Conservation (phyloP, 2,329 filamentous ascomycete genomes). For the Didymella segeticola region DNA sequence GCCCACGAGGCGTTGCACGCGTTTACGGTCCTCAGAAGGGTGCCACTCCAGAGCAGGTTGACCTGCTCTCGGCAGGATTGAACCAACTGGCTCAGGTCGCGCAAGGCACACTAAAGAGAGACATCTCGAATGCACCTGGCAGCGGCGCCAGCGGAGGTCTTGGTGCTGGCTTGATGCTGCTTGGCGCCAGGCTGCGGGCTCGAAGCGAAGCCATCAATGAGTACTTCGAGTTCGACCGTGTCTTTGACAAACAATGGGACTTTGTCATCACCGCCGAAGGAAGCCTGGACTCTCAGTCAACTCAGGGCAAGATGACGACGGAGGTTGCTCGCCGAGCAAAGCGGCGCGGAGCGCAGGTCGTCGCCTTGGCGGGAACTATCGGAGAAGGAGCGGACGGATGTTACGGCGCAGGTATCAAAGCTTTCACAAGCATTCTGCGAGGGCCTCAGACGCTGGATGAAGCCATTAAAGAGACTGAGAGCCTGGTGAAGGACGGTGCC, state of each 20-base stretch:
- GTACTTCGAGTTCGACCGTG: conserved; percentile 56
- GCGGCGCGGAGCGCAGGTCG: conserved; percentile 55
- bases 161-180: conserved; percentile 58
- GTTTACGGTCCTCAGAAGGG: conserved; percentile 63
- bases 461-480: conserved; percentile 45
- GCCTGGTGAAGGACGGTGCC: conserved; percentile 45
- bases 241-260: conserved; percentile 56
- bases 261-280: conserved; percentile 62
- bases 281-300: conserved; percentile 60
- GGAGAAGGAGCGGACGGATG: conserved; percentile 38
- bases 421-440: conserved; percentile 47
- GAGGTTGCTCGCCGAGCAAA: conserved; percentile 60
- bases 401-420: conserved; percentile 42
- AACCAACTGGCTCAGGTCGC: conserved; percentile 52
- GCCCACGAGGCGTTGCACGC: conserved; percentile 56
- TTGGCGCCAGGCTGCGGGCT: conserved; percentile 56
- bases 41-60: conserved; percentile 53
- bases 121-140: conserved; percentile 52
- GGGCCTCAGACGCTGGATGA: conserved; percentile 44
- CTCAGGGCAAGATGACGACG: conserved; percentile 61
- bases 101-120: conserved; percentile 41
- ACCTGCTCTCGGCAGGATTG: conserved; percentile 53
- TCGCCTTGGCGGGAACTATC: conserved; percentile 45
- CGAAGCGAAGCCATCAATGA: conserved; percentile 60
- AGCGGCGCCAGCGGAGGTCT: conserved; percentile 61